Percentiles rank a stretch among this genome's conserved stretches.
These are phyloP conservation scores for Nakaseomyces sp. DNA, from an alignment of 1,139 yeast species.

Conservation along the genomic window DNA sequence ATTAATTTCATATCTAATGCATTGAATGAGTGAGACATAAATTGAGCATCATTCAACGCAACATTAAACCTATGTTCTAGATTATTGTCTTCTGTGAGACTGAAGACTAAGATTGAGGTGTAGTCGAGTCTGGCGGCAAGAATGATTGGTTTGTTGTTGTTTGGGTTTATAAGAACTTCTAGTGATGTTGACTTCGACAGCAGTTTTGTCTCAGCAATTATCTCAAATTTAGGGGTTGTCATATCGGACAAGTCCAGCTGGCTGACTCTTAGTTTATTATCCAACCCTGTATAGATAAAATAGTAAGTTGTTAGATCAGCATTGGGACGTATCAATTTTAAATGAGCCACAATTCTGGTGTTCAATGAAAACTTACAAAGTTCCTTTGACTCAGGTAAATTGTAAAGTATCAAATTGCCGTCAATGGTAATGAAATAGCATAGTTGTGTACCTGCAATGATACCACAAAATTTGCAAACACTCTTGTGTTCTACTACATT, in stretches of 20 bases:
- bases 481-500: background rate
- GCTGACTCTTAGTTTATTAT: constrained; percentile 39
- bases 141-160: constrained; percentile 31
- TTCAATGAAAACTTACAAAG: background rate
- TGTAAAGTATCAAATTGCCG: background rate
- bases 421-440: constrained; percentile 1
- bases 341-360: background rate
- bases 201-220: constrained; percentile 34
- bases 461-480: background rate
- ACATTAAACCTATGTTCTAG: constrained; percentile 38
- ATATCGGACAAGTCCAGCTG: constrained; percentile 25
- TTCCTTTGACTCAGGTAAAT: background rate
- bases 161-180: constrained; percentile 29
- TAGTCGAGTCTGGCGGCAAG: constrained; percentile 53
- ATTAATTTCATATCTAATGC: constrained; percentile 42
- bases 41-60: constrained; percentile 68
- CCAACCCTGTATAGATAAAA: constrained; percentile 58
- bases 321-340: background rate
- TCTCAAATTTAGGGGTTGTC: constrained; percentile 13
- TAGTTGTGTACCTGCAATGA: background rate
- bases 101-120: constrained; percentile 43
- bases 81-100: constrained; percentile 15
- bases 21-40: constrained; percentile 57
- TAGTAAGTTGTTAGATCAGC: constrained; percentile 24
- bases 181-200: constrained; percentile 45